Percentiles rank a stretch among this genome's conserved stretches.
Conservation (phyloP, 176 grass and related monocot genomes). For the Phoenix dactylifera region DNA sequence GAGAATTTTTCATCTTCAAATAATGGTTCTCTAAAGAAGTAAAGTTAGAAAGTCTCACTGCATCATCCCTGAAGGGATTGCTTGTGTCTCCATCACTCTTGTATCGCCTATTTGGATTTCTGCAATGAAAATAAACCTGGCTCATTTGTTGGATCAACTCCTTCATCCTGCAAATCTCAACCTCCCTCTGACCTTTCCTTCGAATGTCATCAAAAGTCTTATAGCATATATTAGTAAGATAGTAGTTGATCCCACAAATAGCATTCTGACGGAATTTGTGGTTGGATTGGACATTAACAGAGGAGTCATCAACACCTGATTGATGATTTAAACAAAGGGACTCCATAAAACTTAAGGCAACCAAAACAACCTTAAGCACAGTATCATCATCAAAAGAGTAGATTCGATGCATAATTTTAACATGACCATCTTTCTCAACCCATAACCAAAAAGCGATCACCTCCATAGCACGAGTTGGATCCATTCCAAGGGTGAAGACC, state of each 20-base stretch:
- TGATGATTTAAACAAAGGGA: not conserved
- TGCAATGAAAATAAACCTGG: not conserved
- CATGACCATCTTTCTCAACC: too few species aligned
- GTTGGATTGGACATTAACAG: not conserved
- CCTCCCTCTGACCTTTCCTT: not conserved
- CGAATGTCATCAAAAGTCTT: conserved; percentile 2
- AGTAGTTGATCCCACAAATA: not conserved
- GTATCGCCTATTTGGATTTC: not conserved
- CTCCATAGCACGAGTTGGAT: too few species aligned
- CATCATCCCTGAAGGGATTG: too few species aligned
- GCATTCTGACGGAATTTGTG: not conserved
- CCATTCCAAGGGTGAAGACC: too few species aligned
- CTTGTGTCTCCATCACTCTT: too few species aligned
- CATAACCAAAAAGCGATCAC: too few species aligned
- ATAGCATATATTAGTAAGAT: not conserved
- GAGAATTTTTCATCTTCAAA: too few species aligned
- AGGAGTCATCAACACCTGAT: not conserved
- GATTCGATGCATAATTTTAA: too few species aligned
- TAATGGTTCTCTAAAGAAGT: too few species aligned
- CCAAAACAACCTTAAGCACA: not conserved
- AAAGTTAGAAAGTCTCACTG: too few species aligned
- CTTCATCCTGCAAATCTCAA: not conserved
- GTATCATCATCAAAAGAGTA: too few species aligned
- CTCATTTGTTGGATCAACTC: not conserved
- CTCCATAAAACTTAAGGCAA: not conserved